A percentile compares a stretch with the other conserved stretches of the same genome.
phyloP scores from a whole-genome alignment of 352 stramenopile species.

The Pythium aquatile region DNA sequence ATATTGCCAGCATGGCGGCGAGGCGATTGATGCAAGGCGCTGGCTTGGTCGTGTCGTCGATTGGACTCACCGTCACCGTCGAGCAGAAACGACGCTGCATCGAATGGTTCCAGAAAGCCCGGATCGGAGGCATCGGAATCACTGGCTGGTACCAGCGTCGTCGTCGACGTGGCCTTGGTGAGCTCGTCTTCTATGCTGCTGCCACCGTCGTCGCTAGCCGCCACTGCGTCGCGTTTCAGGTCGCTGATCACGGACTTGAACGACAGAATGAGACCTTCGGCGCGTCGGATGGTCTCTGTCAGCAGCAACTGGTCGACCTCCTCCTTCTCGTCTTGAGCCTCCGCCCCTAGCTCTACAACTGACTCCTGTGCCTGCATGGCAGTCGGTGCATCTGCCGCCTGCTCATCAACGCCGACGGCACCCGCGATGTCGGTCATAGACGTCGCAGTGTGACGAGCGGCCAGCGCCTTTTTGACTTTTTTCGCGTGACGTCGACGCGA shows the following conservation, averaged over 20 bases:
- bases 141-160: not conserved
- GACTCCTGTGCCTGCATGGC: not conserved
- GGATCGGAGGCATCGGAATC: not conserved
- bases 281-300: conserved; percentile 18
- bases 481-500: conserved; percentile 21
- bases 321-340: not conserved
- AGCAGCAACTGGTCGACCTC: conserved; percentile 11
- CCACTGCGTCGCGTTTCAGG: not conserved
- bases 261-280: conserved; percentile 23
- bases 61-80: conserved; percentile 9
- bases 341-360: not conserved
- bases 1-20: not conserved
- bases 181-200: not conserved
- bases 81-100: conserved; percentile 10
- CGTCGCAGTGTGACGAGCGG: not conserved
- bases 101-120: conserved; percentile 1
- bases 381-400: not conserved
- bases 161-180: conserved; percentile 25
- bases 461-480: not conserved
- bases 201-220: not conserved
- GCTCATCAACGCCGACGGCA: not conserved
- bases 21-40: not conserved
- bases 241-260: conserved; percentile 23
- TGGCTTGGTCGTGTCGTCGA: not conserved
- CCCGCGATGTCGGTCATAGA: not conserved